These are phyloP conservation scores for Yarrowia osloensis DNA, from an alignment of 805 yeast species.

Conservation along the genomic window DNA sequence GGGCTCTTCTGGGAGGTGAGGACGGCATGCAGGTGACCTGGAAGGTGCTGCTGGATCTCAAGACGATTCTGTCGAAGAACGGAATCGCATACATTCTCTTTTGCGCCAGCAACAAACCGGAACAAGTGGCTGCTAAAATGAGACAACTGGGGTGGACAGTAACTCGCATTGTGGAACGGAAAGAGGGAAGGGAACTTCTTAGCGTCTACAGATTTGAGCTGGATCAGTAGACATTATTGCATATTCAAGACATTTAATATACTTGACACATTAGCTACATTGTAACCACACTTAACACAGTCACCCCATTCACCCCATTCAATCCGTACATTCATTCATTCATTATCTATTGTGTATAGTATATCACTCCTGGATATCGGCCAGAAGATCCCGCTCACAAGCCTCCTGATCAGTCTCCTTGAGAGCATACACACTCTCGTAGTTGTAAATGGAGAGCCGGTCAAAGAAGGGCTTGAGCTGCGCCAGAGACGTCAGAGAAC, in stretches of 20 bases:
- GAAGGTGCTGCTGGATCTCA: conserved; percentile 57
- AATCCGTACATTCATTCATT: not conserved
- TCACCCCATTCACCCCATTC: no score
- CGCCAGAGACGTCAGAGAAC: conserved; percentile 45
- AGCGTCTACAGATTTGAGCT: conserved; percentile 63
- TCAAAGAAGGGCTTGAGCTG: conserved; percentile 66
- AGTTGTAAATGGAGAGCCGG: conserved; percentile 61
- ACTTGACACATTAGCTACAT: no score
- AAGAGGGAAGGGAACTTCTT: conserved; percentile 95
- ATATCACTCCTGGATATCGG: conserved; percentile 46
- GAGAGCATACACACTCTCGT: conserved; percentile 65
- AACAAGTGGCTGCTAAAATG: conserved; percentile 55
- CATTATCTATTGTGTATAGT: not conserved
- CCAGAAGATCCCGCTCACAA: conserved; percentile 58
- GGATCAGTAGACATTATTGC: not conserved
- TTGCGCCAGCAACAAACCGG: conserved; percentile 88
- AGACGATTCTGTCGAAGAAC: conserved; percentile 50
- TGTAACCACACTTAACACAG: no score
- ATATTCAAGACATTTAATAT: not conserved
- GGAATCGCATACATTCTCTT: conserved; percentile 89
- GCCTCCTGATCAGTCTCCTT: conserved; percentile 46
- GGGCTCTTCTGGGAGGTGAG: conserved; percentile 86
- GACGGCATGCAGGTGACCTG: conserved; percentile 89
- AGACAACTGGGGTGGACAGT: conserved; percentile 54
- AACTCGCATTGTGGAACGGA: conserved; percentile 58